Evolutionary conservation across 2,329 filamentous ascomycete genomes (phyloP), one percentile per base, ranked within the genome.

Genomic region (Alternaria infectoria): DNA sequence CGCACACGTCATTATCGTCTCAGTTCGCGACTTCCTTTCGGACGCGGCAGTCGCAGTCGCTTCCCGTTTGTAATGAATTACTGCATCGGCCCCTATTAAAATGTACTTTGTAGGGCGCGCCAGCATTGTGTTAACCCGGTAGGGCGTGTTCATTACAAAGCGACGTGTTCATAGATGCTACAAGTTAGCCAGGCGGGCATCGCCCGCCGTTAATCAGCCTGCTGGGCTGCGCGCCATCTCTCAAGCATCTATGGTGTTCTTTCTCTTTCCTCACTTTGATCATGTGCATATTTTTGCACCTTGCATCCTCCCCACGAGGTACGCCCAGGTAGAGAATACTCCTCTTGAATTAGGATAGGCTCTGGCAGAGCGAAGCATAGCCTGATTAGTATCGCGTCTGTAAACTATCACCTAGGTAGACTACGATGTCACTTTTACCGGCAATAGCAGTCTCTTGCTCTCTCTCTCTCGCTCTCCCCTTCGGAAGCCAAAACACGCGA

Each of bases 1-100:
- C 59, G 62, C 62, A 54, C 32, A 52, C 59, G 59, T 65, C 62
- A 62, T 58, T 21, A 6, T 57, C 15, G 45, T 57, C 44, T 26
- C 30, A 26, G 30, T 59, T 51, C 15, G 49, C 25, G 19, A 49
- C 25, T 49, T 43, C 43, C 17, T 5, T 49, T 25, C 6, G 4
- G 11, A 30, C 5, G n/a, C 21, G 19, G 58, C 25, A 32, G 45
- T 4, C 13, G 32, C 30, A 40, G 15, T 52, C n/a, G 19, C 49
- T 5, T 25, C 1, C 13, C 1, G 1, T 44, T 45, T 13, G 5
- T 17, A 9, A 36, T n/a, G 6, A 13, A n/a, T 15, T 19, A 7
- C 30, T 26, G 44, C 17, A 50, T 25, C 15, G 15, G 13, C 19
- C 21, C 0, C n/a, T 19, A 12, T 26, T 2, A 8, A 13, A 2